Base-by-base conservation (phyloP, 768 basidiomycete genomes). In the Boletus sp. region DNA sequence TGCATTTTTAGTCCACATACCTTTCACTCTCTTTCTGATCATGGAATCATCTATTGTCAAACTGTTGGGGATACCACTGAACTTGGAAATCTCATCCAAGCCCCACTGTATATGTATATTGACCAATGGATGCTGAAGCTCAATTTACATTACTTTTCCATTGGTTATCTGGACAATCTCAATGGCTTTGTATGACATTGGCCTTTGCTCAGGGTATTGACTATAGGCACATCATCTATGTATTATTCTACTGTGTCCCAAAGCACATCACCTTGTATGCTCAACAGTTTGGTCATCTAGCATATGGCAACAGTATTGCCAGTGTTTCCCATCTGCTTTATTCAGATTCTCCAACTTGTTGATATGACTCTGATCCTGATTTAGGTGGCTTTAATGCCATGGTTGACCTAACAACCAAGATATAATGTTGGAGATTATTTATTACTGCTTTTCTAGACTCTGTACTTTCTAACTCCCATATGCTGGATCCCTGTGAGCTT, bases 141-240 rank as follows among this genome's bases (percentile, higher is more conserved):
- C 28, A 33, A 7, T 28, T 9, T 8, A 5, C 11, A 5, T 48
- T 40, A 6, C 37, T 29, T 0, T 7, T 1, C 7, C 0, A 2
- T 10, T 55, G 54, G 47, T 2, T 12, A 14, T 41, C 40, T 2
- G 40, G 48, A 5, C 1, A 5, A 4, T 55, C 54, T 3, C n/a
- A 17, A 40, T 58, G 57, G 57, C 35, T 55, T n/a, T 58, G 44
- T 41, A 49, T 49, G 0, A 59, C 45, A 4, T 59, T 37, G 0
- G 44, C 54, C 0, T 59, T 59, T 24, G 54, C 58, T 1, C 58
- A 59, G 18, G 58, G 58, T 7, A 51, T 56, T n/a, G 44, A 56
- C 9, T 59, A 59, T 1, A 5, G 58, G 0, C 42, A 56, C 18
- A 29, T 59, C 1, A 51, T 49, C 6, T 56, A 56, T 12, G 49